These are phyloP conservation scores for Endogone sp. DNA, from an alignment of 192 early-diverging fungal genomes.

Conservation along the genomic window DNA sequence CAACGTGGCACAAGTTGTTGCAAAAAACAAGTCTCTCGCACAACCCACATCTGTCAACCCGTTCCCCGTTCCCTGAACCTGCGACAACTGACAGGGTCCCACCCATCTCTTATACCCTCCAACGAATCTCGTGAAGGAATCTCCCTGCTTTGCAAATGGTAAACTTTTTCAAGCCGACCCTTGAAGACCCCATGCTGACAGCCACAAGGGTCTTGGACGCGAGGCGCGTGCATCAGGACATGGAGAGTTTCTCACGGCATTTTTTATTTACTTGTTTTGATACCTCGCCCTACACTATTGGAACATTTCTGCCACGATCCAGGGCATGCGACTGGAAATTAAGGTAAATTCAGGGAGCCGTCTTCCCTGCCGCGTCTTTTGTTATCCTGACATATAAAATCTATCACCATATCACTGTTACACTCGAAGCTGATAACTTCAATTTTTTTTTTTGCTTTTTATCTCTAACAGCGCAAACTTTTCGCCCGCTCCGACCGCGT, in stretches of 20 bases:
- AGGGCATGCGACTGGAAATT: constrained; percentile 55
- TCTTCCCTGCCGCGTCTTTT: neutral
- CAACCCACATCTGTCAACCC: neutral
- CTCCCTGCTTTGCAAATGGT: neutral
- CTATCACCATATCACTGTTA: too few species aligned
- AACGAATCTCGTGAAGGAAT: neutral
- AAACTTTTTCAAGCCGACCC: neutral
- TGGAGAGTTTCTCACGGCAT: neutral
- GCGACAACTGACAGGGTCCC: too few species aligned
- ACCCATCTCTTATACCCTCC: too few species aligned
- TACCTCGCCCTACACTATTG: too few species aligned
- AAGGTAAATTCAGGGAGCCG: constrained; percentile 25
- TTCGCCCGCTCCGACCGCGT: constrained; percentile 87
- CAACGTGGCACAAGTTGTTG: neutral
- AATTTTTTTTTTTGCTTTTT: neutral
- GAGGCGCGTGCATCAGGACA: neutral
- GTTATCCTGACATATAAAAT: too few species aligned
- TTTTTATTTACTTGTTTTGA: neutral
- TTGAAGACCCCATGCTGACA: neutral
- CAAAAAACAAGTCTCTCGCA: too few species aligned
- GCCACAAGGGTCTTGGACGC: too few species aligned
- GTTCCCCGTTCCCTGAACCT: too few species aligned
- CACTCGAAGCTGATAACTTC: constrained; percentile 1
- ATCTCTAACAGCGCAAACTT: constrained; percentile 51
- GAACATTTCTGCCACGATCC: constrained; percentile 5